Conservation (phyloP, 495 filamentous ascomycete species). For the Chaetomium fimeti region DNA sequence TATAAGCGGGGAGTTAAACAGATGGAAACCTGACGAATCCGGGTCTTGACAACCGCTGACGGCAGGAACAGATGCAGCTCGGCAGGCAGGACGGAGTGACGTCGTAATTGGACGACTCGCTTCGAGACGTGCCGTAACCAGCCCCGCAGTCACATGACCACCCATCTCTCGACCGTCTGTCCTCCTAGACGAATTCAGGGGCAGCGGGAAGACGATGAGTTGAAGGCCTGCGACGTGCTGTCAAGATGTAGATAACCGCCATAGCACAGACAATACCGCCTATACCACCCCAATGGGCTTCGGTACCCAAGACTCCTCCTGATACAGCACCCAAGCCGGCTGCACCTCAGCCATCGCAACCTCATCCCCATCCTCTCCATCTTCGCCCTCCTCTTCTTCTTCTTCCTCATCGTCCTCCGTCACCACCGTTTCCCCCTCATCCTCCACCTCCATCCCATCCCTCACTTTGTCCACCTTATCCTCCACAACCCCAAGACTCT, state of each 20-base stretch:
- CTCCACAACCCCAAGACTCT: slow-evolving; percentile 34
- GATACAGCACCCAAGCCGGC: slow-evolving; percentile 53
- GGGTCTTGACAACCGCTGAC: slow-evolving; percentile 10
- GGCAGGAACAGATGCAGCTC: background rate
- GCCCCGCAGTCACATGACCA: slow-evolving; percentile 25
- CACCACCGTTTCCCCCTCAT: slow-evolving; percentile 18
- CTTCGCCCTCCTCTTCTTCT: slow-evolving; percentile 19
- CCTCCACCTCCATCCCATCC: slow-evolving; percentile 23
- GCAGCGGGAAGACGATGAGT: too few relatives aligned
- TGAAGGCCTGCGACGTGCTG: too few relatives aligned
- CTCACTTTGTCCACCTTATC: slow-evolving; percentile 33
- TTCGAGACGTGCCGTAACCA: too few relatives aligned
- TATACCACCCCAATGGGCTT: slow-evolving; percentile 61
- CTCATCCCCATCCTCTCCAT: background rate
- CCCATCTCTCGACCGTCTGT: background rate
- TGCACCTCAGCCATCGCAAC: slow-evolving; percentile 15
- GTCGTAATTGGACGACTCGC: background rate
- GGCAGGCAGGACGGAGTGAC: slow-evolving; percentile 1
- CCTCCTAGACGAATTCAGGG: too few relatives aligned
- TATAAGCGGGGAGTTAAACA: background rate
- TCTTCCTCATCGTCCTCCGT: slow-evolving; percentile 24
- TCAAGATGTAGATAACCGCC: too few relatives aligned
- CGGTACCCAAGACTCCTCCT: slow-evolving; percentile 56
- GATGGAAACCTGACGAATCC: background rate
- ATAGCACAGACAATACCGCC: background rate